A percentile compares a stretch with the other conserved stretches of the same genome.
Evolutionary conservation across 768 basidiomycete species (phyloP).

Genomic region (Rickenella mellea): DNA sequence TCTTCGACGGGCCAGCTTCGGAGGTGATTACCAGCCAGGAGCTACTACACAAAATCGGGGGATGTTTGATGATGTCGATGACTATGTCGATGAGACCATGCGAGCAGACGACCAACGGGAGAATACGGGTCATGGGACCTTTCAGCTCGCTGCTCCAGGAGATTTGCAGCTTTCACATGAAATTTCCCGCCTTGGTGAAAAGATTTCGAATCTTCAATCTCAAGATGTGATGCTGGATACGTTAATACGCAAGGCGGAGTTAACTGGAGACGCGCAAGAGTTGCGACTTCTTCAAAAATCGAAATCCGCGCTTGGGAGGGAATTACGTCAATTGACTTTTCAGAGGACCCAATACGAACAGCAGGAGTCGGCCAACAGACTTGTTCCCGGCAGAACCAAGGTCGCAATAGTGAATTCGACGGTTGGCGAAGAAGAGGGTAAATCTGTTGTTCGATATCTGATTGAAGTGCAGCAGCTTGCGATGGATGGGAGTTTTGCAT

Average conservation of each 20-base stretch:
- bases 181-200: constrained; percentile 68
- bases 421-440: constrained; percentile 75
- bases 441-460: constrained; percentile 85
- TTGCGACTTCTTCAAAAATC: constrained; percentile 75
- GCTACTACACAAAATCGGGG: constrained; percentile 28
- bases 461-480: constrained; percentile 86
- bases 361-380: constrained; percentile 84
- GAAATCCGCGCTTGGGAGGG: constrained; percentile 70
- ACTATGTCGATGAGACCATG: constrained; percentile 28
- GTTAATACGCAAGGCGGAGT: constrained; percentile 88
- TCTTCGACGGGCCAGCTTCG: constrained; percentile 21
- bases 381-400: constrained; percentile 74
- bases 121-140: constrained; percentile 35
- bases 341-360: constrained; percentile 91
- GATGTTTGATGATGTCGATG: constrained; percentile 34
- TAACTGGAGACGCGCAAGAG: constrained; percentile 85
- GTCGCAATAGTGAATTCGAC: constrained; percentile 83
- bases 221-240: constrained; percentile 82
- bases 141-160: constrained; percentile 76
- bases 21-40: constrained; percentile 29
- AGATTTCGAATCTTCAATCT: constrained; percentile 64
- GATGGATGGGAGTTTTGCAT: constrained; percentile 66
- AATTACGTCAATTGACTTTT: constrained; percentile 76
- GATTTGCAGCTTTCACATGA: constrained; percentile 84
- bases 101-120: constrained; percentile 29